phyloP scores from a whole-genome alignment of 352 stramenopile genomes.

The Phytopythium oedochilum region DNA sequence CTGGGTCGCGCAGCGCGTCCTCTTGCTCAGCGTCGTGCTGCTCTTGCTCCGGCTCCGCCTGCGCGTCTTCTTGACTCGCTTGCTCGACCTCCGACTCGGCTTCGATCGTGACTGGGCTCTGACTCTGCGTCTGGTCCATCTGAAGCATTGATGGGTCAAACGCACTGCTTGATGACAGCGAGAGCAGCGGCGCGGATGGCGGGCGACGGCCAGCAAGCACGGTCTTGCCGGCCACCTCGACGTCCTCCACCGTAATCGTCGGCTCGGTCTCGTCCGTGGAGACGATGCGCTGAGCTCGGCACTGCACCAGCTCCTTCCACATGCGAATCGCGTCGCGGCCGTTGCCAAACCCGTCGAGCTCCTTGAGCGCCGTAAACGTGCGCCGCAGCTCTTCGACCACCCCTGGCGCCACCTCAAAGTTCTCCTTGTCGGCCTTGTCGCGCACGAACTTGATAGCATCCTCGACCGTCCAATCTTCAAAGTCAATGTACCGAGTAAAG shows the following conservation, averaged over 20 bases:
- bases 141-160: not conserved
- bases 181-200: slow-evolving; percentile 24
- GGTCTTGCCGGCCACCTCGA: slow-evolving; percentile 21
- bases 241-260: slow-evolving; percentile 41
- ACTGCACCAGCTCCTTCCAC: slow-evolving; percentile 61
- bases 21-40: too few species aligned
- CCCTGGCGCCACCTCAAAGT: slow-evolving; percentile 28
- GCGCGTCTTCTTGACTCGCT: slow-evolving; percentile 11
- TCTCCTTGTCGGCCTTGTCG: slow-evolving; percentile 31
- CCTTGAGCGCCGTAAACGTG: slow-evolving; percentile 36
- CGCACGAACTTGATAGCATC: slow-evolving; percentile 74
- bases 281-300: slow-evolving; percentile 56
- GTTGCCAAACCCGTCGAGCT: slow-evolving; percentile 63
- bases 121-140: not conserved
- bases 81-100: slow-evolving; percentile 2
- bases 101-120: not conserved
- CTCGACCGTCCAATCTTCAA: slow-evolving; percentile 80
- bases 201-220: slow-evolving; percentile 38
- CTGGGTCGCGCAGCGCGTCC: slow-evolving; percentile 30
- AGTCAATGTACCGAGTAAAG: slow-evolving; percentile 88
- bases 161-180: slow-evolving; percentile 8
- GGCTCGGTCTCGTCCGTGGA: slow-evolving; percentile 33
- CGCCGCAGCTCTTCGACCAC: slow-evolving; percentile 18
- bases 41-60: slow-evolving; percentile 10
- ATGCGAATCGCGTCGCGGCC: slow-evolving; percentile 64